phyloP scores from a whole-genome alignment of 768 basidiomycete species.

The Panellus pusillus region DNA sequence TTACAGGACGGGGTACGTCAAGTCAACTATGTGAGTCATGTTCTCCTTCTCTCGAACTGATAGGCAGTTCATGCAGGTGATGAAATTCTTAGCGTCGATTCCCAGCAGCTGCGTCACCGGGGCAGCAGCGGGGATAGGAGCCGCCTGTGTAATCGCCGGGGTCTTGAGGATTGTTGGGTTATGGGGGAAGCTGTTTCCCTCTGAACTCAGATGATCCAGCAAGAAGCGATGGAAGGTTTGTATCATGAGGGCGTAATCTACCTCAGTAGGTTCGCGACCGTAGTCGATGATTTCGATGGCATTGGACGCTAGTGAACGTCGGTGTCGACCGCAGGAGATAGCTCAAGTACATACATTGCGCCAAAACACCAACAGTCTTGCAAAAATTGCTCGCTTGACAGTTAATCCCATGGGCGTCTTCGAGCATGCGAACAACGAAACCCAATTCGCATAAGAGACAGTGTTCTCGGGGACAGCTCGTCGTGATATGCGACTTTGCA shows the following conservation, averaged over 20 bases:
- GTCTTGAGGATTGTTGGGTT: conserved; percentile 54
- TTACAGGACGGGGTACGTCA: conserved; percentile 86
- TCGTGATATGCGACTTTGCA: conserved; percentile 90
- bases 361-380: conserved; percentile 85
- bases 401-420: conserved; percentile 91
- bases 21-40: conserved; percentile 80
- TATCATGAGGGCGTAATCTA: conserved; percentile 85
- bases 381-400: conserved; percentile 98
- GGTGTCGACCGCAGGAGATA: neutral
- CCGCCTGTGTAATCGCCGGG: conserved; percentile 19
- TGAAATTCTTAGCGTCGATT: conserved; percentile 72
- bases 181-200: conserved; percentile 63
- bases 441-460: conserved; percentile 95
- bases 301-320: conserved; percentile 50
- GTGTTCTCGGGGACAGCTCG: conserved; percentile 85
- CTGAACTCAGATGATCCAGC: conserved; percentile 77
- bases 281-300: conserved; percentile 90
- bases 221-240: conserved; percentile 95
- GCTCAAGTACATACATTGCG: conserved; percentile 60
- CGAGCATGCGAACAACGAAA: conserved; percentile 92
- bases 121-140: conserved; percentile 46
- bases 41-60: conserved; percentile 71
- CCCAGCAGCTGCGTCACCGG: conserved; percentile 87
- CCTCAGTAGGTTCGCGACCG: conserved; percentile 68
- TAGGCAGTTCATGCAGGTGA: conserved; percentile 76